These are phyloP conservation scores for Leptographium lundbergii DNA, from an alignment of 2,329 filamentous ascomycete genomes.

Conservation along the genomic window DNA sequence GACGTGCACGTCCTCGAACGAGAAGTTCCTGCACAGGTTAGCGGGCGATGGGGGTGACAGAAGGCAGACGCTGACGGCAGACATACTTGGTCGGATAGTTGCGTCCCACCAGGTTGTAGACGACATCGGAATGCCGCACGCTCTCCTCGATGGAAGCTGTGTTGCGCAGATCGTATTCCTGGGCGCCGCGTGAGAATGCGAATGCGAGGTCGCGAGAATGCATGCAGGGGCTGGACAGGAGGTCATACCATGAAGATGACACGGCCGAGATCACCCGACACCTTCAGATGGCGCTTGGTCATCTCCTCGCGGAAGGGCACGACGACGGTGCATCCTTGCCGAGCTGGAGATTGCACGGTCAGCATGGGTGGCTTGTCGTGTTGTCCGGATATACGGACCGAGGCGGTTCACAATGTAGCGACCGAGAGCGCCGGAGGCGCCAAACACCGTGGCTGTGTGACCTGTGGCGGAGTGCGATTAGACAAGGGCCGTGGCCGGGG, in stretches of 20 bases:
- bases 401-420: constrained; percentile 96
- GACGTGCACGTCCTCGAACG: constrained; percentile 81
- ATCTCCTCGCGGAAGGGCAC: constrained; percentile 94
- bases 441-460: constrained; percentile 94
- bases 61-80: not conserved
- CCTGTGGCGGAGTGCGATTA: constrained; percentile 35
- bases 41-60: not conserved
- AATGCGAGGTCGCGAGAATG: constrained; percentile 11
- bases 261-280: constrained; percentile 85
- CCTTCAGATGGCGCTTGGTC: constrained; percentile 92
- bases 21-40: constrained; percentile 60
- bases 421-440: constrained; percentile 88
- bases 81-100: constrained; percentile 89
- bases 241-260: constrained; percentile 66
- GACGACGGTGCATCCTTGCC: constrained; percentile 87
- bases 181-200: constrained; percentile 8
- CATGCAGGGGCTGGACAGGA: not conserved
- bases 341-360: constrained; percentile 40
- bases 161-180: constrained; percentile 94
- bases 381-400: constrained; percentile 32
- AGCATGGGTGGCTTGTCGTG: not conserved
- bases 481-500: not conserved
- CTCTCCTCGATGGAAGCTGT: constrained; percentile 93
- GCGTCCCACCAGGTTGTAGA: constrained; percentile 90
- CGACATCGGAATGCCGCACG: constrained; percentile 91